These are phyloP conservation scores for Anthostomella pinea DNA, from an alignment of 2,329 filamentous ascomycete genomes.

Conservation along the genomic window DNA sequence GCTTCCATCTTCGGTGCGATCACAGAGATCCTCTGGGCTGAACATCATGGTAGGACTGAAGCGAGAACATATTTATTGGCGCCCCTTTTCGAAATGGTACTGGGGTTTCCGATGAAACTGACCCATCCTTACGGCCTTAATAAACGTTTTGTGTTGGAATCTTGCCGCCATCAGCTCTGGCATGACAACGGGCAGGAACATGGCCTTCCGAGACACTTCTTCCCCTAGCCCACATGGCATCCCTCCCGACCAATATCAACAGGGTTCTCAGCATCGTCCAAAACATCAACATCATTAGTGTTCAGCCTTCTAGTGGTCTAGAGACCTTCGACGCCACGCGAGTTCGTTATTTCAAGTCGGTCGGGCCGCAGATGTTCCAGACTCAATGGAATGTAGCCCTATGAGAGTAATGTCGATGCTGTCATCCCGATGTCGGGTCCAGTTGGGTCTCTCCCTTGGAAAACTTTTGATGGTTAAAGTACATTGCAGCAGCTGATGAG, in stretches of 20 bases:
- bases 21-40: conserved; percentile 58
- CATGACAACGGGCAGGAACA: conserved; percentile 50
- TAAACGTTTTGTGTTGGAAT: conserved; percentile 51
- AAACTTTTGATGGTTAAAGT: too few relatives aligned
- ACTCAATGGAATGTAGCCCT: too few relatives aligned
- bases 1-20: conserved; percentile 51
- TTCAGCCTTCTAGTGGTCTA: too few relatives aligned
- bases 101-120: conserved; percentile 16
- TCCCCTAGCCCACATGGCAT: conserved; percentile 56
- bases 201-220: conserved; percentile 55
- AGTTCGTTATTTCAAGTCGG: too few relatives aligned
- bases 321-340: too few relatives aligned
- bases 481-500: too few relatives aligned
- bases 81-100: too few relatives aligned
- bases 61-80: too few relatives aligned
- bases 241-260: conserved; percentile 48
- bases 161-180: conserved; percentile 47
- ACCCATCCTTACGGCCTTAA: conserved; percentile 50
- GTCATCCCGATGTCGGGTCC: too few relatives aligned
- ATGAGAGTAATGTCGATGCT: too few relatives aligned
- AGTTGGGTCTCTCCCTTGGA: too few relatives aligned
- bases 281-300: conserved; percentile 53
- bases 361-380: conserved; percentile 59
- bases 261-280: conserved; percentile 45
- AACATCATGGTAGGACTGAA: conserved; percentile 57